A percentile compares a stretch with the other conserved stretches of the same genome.
Conservation (phyloP, 169 alveolate species). For the Eimeria necatrix region DNA sequence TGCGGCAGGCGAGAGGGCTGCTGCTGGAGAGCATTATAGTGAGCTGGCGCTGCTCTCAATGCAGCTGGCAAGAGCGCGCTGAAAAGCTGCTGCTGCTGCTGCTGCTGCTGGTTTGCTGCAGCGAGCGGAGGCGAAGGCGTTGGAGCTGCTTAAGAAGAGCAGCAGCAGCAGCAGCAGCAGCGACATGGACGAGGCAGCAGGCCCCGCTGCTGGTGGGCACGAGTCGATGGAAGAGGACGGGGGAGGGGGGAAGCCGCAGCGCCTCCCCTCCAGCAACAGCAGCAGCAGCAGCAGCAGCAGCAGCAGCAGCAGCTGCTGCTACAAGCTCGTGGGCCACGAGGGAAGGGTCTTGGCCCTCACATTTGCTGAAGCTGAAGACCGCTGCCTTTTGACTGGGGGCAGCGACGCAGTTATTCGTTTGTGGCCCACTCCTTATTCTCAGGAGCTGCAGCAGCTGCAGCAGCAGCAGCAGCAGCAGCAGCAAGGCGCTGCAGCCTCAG, state of each 20-base stretch:
- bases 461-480: constrained; percentile 20
- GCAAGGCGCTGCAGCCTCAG: constrained; percentile 8
- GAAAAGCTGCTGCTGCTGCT: not conserved
- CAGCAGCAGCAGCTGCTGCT: constrained; percentile 19
- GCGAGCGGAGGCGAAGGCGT: constrained; percentile 60
- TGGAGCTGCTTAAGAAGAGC: not conserved
- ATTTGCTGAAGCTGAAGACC: constrained; percentile 65
- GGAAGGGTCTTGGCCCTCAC: constrained; percentile 68
- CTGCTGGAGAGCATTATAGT: not conserved
- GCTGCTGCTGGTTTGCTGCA: not conserved
- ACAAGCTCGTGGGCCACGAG: constrained; percentile 48
- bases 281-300: constrained; percentile 17
- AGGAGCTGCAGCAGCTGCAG: constrained; percentile 28
- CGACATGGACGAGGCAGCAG: not conserved
- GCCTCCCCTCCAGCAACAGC: no score
- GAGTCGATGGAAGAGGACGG: constrained; percentile 17
- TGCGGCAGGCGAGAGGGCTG: not conserved
- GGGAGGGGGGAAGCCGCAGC: not conserved
- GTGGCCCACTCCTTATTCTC: constrained; percentile 68
- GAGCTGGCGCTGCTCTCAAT: not conserved
- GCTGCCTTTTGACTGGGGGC: constrained; percentile 75
- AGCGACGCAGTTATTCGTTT: constrained; percentile 55
- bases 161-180: constrained; percentile 9
- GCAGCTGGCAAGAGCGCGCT: not conserved
- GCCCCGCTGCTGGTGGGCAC: not conserved